These are phyloP conservation scores for Hirsutella thompsonii DNA, from an alignment of 2,329 filamentous ascomycete species.

Conservation along the genomic window DNA sequence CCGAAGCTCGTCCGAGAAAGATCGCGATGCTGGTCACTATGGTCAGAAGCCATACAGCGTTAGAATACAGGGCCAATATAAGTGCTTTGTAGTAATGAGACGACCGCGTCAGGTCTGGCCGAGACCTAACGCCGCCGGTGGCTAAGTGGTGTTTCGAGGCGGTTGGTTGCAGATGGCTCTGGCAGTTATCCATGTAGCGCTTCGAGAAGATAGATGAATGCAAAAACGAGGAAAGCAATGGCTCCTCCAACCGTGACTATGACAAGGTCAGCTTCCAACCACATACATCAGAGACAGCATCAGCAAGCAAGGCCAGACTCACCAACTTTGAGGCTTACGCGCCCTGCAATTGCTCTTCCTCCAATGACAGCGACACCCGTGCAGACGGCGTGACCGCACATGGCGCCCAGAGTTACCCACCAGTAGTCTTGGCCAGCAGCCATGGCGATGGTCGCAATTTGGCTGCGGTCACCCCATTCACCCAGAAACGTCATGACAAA, in stretches of 20 bases:
- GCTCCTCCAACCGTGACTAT: slow-evolving; percentile 87
- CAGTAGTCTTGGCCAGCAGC: slow-evolving; percentile 96
- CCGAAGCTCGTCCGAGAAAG: no score
- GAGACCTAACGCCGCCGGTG: no score
- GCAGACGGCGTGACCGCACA: slow-evolving; percentile 77
- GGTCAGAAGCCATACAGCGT: no score
- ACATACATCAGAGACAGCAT: no score
- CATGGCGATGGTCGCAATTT: slow-evolving; percentile 98
- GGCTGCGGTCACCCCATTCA: slow-evolving; percentile 94
- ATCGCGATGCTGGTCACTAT: no score
- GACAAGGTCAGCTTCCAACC: slow-evolving; percentile 10
- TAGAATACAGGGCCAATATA: no score
- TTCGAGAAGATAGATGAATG: slow-evolving; percentile 81
- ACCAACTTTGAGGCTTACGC: slow-evolving; percentile 92
- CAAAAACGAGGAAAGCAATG: slow-evolving; percentile 79
- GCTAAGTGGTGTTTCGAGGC: no score
- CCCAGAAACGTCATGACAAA: slow-evolving; percentile 98
- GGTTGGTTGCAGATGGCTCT: no score
- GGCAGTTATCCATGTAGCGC: slow-evolving; percentile 45
- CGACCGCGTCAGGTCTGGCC: no score
- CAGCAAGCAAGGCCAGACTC: slow-evolving; percentile 29
- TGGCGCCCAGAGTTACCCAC: slow-evolving; percentile 90
- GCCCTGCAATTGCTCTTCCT: slow-evolving; percentile 81
- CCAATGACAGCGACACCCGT: slow-evolving; percentile 86
- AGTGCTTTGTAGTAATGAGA: no score